Conservation (phyloP, 1,284 basidiomycete genomes). For the Sphaerobolus stellatus region DNA sequence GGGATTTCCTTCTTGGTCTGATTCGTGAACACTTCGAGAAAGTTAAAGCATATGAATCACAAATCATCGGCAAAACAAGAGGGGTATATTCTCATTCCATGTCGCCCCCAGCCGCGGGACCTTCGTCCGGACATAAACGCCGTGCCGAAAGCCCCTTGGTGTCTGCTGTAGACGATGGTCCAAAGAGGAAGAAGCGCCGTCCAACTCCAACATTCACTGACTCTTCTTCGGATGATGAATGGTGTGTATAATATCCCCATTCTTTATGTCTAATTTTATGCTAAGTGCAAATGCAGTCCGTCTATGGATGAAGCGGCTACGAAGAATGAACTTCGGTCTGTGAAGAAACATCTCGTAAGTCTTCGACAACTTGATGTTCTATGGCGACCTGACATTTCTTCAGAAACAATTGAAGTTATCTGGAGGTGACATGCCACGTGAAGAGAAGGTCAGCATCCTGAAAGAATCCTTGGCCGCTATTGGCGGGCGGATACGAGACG, state of each 20-base stretch:
- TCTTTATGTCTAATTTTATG: not conserved
- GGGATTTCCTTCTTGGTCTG: slow-evolving; percentile 90
- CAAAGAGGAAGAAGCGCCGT: slow-evolving; percentile 72
- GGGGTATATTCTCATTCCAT: slow-evolving; percentile 63
- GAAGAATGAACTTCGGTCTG: slow-evolving; percentile 94
- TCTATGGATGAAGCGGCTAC: slow-evolving; percentile 96
- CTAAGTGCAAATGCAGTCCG: slow-evolving; percentile 49
- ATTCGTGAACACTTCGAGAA: slow-evolving; percentile 93
- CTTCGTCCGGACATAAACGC: slow-evolving; percentile 66
- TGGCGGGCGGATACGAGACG: slow-evolving; percentile 86
- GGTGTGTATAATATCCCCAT: slow-evolving; percentile 48
- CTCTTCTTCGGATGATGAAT: slow-evolving; percentile 85
- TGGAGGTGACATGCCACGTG: slow-evolving; percentile 88
- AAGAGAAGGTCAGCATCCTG: slow-evolving; percentile 92
- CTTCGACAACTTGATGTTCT: not conserved
- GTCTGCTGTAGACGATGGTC: slow-evolving; percentile 71
- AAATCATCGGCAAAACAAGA: slow-evolving; percentile 56
- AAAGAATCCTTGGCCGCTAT: slow-evolving; percentile 96
- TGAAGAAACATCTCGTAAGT: slow-evolving; percentile 91
- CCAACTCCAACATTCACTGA: slow-evolving; percentile 92
- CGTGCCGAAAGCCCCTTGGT: slow-evolving; percentile 81
- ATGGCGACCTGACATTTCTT: slow-evolving; percentile 9
- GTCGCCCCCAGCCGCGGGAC: slow-evolving; percentile 63
- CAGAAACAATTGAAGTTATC: slow-evolving; percentile 93
- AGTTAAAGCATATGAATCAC: slow-evolving; percentile 72